Base-by-base conservation (phyloP, 208 protist genomes). In the Herpetomonas tarakana region DNA sequence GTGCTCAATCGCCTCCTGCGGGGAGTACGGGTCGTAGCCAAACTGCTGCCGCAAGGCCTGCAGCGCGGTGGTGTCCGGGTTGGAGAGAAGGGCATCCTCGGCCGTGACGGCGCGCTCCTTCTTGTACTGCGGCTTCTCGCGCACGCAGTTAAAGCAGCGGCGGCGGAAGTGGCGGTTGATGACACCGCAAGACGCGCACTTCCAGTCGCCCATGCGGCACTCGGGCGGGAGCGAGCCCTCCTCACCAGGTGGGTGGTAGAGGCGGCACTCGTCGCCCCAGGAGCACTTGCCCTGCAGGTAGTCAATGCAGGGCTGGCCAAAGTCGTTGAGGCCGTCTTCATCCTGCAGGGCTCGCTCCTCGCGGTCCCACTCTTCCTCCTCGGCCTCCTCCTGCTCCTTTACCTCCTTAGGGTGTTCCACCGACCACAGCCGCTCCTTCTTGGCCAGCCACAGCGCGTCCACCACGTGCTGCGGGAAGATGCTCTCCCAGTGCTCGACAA, bases 141-240 rank as follows among this genome's bases (percentile, higher is more conserved):
- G 76, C 35, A 93, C 83, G 61, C 91, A 97, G 68, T 83, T 90
- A n/a, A 79, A 81, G 73, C 91, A 97, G 47, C 88, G 81, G 24
- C 86, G 81, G 38, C 90, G 88, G 71, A 88, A 97, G 71, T 97
- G 91, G 0, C 91, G 88, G 74, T 97, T 97, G 58, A 97, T 97
- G 28, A 83, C 83, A 54, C 88, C 91, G 52, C 91, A 97, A 3
- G 76, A 76, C 2, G 74, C 59, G 64, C 91, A 97, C 71, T 94
- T 94, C 88, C 91, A 97, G 72, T 97, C 91, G 0, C 91, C 91
- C 55, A 90, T 81, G 22, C 88, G 83, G 63, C 88, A 94, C 68
- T 93, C 88, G 9, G 69, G 69, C 28, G 91, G 91, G 30, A 97
- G 73, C 35, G 86, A 81, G 56, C 86, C 88, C 61, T 94, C 86